Percentiles rank a stretch among this genome's conserved stretches.
These are phyloP conservation scores for Penicillium hesseltinei DNA, from an alignment of 2,329 filamentous ascomycete species.

Conservation along the genomic window DNA sequence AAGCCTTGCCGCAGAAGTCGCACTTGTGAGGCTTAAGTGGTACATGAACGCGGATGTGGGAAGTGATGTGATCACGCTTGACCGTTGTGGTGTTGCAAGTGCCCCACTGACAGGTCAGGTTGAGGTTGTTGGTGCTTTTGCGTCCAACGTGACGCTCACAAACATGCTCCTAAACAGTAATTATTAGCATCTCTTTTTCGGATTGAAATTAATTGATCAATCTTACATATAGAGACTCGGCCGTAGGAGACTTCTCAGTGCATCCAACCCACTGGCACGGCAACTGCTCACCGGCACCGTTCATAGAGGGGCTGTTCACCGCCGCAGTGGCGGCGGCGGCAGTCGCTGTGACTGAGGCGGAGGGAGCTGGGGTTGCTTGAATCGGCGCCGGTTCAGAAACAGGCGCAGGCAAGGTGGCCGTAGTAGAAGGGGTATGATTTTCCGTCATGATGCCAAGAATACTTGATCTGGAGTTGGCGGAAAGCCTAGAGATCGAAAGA, in stretches of 20 bases:
- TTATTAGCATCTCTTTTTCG: not conserved
- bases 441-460: slow-evolving; percentile 45
- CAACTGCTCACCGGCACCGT: slow-evolving; percentile 41
- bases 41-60: slow-evolving; percentile 98
- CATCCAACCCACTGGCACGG: slow-evolving; percentile 63
- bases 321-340: slow-evolving; percentile 41
- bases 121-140: slow-evolving; percentile 98
- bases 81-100: slow-evolving; percentile 94
- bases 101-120: slow-evolving; percentile 95
- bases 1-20: slow-evolving; percentile 97
- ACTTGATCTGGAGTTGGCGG: slow-evolving; percentile 33
- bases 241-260: slow-evolving; percentile 57
- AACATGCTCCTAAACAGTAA: slow-evolving; percentile 74
- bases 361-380: slow-evolving; percentile 24
- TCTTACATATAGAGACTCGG: slow-evolving; percentile 63
- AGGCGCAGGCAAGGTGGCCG: slow-evolving; percentile 26
- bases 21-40: slow-evolving; percentile 98
- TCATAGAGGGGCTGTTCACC: slow-evolving; percentile 32
- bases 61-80: slow-evolving; percentile 98
- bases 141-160: slow-evolving; percentile 97
- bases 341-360: slow-evolving; percentile 35
- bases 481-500: slow-evolving; percentile 21
- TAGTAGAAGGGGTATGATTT: slow-evolving; percentile 31
- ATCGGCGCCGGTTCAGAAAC: slow-evolving; percentile 26
- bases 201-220: not conserved